phyloP scores from a whole-genome alignment of 345 rosid species.

The Dovyalis caffra region DNA sequence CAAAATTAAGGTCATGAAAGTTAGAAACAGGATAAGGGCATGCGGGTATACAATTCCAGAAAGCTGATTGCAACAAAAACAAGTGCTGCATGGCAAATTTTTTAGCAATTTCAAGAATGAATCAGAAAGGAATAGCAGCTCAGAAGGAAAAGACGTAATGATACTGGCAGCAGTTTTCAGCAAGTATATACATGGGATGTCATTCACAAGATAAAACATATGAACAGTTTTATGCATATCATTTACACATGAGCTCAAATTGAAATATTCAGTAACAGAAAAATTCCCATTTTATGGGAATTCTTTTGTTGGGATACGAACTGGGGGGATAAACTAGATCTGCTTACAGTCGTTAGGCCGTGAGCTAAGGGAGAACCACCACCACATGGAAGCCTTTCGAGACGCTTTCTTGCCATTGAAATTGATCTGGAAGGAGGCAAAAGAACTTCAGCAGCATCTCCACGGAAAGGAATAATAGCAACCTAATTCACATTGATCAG shows the following conservation, averaged over 20 bases:
- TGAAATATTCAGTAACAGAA: neutral
- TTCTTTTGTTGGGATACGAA: neutral
- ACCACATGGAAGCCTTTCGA: slow-evolving; percentile 97
- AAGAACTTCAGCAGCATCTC: slow-evolving; percentile 93
- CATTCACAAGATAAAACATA: neutral
- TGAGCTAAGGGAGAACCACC: slow-evolving; percentile 99
- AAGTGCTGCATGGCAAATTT: neutral
- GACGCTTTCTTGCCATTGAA: slow-evolving; percentile 96
- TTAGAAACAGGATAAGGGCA: slow-evolving; percentile 7
- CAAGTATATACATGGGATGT: neutral
- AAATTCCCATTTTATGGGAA: too few relatives aligned
- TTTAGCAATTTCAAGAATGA: neutral
- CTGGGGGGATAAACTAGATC: neutral
- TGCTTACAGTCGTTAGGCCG: slow-evolving; percentile 85
- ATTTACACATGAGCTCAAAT: neutral
- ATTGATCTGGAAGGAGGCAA: slow-evolving; percentile 96
- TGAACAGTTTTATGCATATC: neutral
- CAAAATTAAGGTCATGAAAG: neutral
- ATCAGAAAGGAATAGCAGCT: too few relatives aligned
- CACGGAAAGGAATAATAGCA: slow-evolving; percentile 91
- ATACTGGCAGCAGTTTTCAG: neutral
- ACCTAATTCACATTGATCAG: slow-evolving; percentile 49
- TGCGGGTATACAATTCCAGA: neutral
- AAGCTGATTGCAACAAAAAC: neutral
- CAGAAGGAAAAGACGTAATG: neutral